Evolutionary conservation across 352 stramenopile genomes (phyloP), one percentile per base, ranked within the genome.

Genomic region (Phytopythium litorale): DNA sequence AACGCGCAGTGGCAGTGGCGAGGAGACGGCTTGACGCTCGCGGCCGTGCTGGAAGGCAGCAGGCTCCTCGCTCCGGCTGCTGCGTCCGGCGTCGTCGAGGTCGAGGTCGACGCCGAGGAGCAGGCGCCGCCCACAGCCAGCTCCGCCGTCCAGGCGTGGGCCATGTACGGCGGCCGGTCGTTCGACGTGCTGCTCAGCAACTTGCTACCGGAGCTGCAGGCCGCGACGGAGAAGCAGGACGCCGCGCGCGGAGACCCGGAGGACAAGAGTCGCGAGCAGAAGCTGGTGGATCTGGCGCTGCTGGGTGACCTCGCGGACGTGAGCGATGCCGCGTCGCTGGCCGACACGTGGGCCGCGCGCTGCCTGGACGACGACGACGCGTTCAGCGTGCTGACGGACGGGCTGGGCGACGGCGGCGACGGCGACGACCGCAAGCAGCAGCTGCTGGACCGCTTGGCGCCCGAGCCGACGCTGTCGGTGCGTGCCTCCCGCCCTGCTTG

Each of bases 121-220:
- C 13, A 40, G n/a, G 7, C 21, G 35, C n/a, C 4, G 33, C 18
- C 30, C 1, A 7, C n/a, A 15, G 13, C 33, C 23, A 50, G 35
- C 54, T 38, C 19, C 35, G 28, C 35, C 28, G 40, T 88, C 16
- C 79, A 78, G 48, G 80, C 68, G 37, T 91, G 78, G 79, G 81
- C 76, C 43, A 58, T 58, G 6, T 87, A 70, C 68, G 59, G 65
- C 6, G 30, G 40, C 38, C 71, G 78, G 21, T 79, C 70, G 11
- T 88, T 89, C 43, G 82, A 91, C 60, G 63, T 84, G 48, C 23
- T 88, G n/a, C 66, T 67, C 16, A 89, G 76, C 64, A 91, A 88
- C 56, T 71, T 89, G 46, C 53, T 91, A 18, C 23, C 25, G 11
- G 76, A 81, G 48, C 55, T 91, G 40, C 62, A 51, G 28, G 64